These are phyloP conservation scores for Eucalyptus microcorys DNA, from an alignment of 345 rosid species.

Conservation along the genomic window DNA sequence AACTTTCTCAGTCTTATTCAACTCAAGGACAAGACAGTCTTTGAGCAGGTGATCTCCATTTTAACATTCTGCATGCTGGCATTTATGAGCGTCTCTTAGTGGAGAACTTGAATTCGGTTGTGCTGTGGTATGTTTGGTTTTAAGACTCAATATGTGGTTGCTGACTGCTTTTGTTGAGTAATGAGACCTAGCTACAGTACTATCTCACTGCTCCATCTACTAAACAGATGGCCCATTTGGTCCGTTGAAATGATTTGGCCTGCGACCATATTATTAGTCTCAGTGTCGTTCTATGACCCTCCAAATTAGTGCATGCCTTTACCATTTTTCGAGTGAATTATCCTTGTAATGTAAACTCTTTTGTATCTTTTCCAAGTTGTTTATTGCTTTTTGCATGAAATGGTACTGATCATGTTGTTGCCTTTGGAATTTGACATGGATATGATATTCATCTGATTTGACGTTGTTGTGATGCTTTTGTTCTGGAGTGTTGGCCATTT, in stretches of 20 bases:
- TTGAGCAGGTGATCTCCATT: conserved; percentile 60
- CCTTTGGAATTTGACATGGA: background rate
- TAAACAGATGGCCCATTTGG: background rate
- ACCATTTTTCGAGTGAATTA: background rate
- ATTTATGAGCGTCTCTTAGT: background rate
- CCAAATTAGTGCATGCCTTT: background rate
- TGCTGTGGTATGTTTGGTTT: background rate
- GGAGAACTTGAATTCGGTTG: background rate
- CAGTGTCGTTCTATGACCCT: background rate
- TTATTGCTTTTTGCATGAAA: background rate
- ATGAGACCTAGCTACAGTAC: background rate
- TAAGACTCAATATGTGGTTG: background rate
- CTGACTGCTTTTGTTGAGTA: background rate
- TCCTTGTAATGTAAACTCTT: background rate
- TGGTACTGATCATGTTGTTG: background rate
- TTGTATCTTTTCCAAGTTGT: background rate
- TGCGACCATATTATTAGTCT: background rate
- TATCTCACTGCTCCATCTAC: background rate
- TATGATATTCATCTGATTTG: background rate
- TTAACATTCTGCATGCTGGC: background rate
- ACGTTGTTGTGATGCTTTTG: background rate
- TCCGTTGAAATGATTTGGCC: background rate
- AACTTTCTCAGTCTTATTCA: conserved; percentile 92
- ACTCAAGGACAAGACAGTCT: conserved; percentile 52
- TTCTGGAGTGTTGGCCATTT: background rate